phyloP scores from a whole-genome alignment of 495 filamentous ascomycete genomes.

The Penicillium maclennaniae region DNA sequence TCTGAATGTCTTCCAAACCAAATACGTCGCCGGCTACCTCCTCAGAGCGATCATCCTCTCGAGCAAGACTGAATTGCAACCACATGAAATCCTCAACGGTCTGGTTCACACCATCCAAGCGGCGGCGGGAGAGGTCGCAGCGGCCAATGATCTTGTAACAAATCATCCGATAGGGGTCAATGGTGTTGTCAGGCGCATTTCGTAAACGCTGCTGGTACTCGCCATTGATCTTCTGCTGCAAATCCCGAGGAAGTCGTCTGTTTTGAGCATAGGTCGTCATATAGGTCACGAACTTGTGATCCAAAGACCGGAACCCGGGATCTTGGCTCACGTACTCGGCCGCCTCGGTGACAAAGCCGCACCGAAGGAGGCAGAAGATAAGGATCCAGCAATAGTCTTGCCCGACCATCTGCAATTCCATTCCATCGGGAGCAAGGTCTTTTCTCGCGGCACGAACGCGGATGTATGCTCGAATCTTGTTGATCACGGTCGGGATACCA shows the following conservation, averaged over 20 bases:
- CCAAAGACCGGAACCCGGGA: constrained; percentile 78
- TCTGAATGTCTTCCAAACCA: constrained; percentile 79
- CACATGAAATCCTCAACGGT: constrained; percentile 94
- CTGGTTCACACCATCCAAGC: constrained; percentile 72
- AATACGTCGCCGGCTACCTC: constrained; percentile 86
- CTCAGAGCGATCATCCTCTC: constrained; percentile 77
- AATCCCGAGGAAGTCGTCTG: constrained; percentile 65
- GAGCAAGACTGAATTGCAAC: constrained; percentile 88
- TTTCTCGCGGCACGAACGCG: constrained; percentile 69
- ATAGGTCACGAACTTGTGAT: constrained; percentile 86
- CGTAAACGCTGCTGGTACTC: constrained; percentile 82
- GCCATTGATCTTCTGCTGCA: constrained; percentile 80
- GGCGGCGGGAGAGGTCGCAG: constrained; percentile 78
- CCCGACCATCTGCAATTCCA: constrained; percentile 67
- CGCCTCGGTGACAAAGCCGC: constrained; percentile 79
- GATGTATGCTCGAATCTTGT: constrained; percentile 90
- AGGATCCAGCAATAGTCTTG: constrained; percentile 86
- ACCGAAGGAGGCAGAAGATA: constrained; percentile 86
- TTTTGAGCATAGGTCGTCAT: constrained; percentile 73
- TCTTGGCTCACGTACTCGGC: constrained; percentile 80
- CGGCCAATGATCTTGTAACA: constrained; percentile 98
- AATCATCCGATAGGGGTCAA: constrained; percentile 93
- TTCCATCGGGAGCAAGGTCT: constrained; percentile 72
- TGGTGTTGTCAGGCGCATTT: constrained; percentile 78
- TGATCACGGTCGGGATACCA: constrained; percentile 78